These are phyloP conservation scores for Ilyonectria destructans DNA, from an alignment of 2,329 filamentous ascomycete genomes.

Conservation along the genomic window DNA sequence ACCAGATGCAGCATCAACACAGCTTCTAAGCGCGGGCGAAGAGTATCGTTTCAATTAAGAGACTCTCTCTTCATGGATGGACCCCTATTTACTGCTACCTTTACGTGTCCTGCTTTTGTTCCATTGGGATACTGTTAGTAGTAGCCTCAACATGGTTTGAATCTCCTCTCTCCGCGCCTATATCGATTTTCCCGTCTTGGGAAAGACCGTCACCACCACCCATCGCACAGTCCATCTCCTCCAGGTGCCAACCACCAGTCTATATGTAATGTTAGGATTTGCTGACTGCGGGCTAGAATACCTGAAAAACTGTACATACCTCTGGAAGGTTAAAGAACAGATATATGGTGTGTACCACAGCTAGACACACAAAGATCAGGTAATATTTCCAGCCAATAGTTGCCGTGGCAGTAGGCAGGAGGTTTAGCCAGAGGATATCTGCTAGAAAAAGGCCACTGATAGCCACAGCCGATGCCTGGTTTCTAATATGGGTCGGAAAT, in stretches of 20 bases:
- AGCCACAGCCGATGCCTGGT: conserved; percentile 15
- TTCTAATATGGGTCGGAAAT: conserved; percentile 21
- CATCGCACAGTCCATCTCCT: conserved; percentile 17
- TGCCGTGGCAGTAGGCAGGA: conserved; percentile 11
- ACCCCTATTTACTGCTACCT: too few relatives aligned
- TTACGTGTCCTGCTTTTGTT: not conserved
- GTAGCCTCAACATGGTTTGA: not conserved
- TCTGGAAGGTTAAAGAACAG: conserved; percentile 18
- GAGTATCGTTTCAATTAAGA: too few relatives aligned
- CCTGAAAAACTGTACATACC: not conserved
- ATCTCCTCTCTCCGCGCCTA: not conserved
- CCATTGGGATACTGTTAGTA: not conserved
- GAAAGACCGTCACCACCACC: not conserved
- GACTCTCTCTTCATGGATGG: too few relatives aligned
- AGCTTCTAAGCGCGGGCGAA: too few relatives aligned
- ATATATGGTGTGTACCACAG: conserved; percentile 8
- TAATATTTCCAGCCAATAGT: conserved; percentile 24
- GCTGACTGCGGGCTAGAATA: not conserved
- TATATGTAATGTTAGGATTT: not conserved
- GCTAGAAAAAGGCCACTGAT: conserved; percentile 24
- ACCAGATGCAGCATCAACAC: too few relatives aligned
- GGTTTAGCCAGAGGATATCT: conserved; percentile 22
- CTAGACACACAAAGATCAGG: conserved; percentile 18
- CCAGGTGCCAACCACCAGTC: conserved; percentile 14
- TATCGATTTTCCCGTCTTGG: not conserved